phyloP scores from a whole-genome alignment of 169 alveolate genomes.

The Plasmodium vivax region DNA sequence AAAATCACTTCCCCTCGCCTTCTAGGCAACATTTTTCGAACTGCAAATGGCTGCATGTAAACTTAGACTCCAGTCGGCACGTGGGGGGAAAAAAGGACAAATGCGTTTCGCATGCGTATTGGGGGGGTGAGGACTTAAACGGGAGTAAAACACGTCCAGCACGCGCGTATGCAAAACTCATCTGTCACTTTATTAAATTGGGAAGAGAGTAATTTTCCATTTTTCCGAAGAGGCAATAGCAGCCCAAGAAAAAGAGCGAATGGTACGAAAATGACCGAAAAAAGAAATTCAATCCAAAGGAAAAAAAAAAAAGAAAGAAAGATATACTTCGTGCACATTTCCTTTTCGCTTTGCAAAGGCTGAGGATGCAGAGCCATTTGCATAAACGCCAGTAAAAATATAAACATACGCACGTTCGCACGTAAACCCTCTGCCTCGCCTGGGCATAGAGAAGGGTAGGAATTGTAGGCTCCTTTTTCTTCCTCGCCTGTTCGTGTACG shows the following conservation, averaged over 20 bases:
- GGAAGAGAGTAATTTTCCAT: not conserved
- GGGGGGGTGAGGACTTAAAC: not conserved
- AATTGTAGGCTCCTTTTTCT: not conserved
- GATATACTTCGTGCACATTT: not conserved
- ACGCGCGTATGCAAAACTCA: not conserved
- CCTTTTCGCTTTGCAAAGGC: not conserved
- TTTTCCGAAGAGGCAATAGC: not conserved
- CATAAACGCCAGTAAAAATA: not conserved
- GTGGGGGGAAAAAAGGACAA: not conserved
- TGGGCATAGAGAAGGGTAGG: not conserved
- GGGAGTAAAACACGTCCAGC: not conserved
- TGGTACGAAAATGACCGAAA: not conserved
- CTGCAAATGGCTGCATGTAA: not conserved
- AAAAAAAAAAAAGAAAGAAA: not conserved
- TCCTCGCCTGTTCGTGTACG: not conserved
- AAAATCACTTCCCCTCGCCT: not conserved
- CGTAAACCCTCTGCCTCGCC: not conserved
- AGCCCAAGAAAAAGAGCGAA: not conserved
- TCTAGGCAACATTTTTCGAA: not conserved
- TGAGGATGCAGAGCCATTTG: not conserved
- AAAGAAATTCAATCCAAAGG: not conserved
- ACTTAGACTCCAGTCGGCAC: not conserved
- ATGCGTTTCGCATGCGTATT: not conserved
- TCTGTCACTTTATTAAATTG: too few relatives aligned
- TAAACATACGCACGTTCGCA: not conserved